Percentiles rank a stretch among this genome's conserved stretches.
Evolutionary conservation across 2,329 filamentous ascomycete species (phyloP).

Genomic region (Colletotrichum sp.): DNA sequence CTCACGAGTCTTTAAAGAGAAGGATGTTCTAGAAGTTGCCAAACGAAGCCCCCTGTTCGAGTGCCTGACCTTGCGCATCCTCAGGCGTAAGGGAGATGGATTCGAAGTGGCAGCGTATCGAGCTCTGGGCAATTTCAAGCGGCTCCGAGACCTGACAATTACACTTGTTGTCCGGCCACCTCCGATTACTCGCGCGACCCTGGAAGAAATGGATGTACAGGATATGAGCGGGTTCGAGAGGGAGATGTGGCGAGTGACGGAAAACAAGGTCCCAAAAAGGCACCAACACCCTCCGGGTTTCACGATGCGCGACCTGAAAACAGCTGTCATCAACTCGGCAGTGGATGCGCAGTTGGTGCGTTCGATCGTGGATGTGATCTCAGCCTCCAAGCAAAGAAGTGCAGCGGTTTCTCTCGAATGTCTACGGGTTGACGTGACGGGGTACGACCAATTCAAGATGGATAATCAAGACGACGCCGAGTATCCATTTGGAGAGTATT

Average conservation of each 20-base stretch:
- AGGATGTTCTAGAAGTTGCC: neutral
- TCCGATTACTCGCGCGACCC: neutral
- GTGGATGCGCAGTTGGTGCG: neutral
- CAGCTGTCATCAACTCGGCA: neutral
- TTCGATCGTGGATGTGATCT: neutral
- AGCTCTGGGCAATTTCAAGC: neutral
- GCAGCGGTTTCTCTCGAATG: neutral
- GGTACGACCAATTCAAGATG: neutral
- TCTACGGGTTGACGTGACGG: neutral
- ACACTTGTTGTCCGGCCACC: neutral
- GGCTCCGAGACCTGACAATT: neutral
- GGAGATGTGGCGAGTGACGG: neutral
- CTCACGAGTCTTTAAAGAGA: neutral
- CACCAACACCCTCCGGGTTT: too few relatives aligned
- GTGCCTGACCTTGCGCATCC: neutral
- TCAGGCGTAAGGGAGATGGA: neutral
- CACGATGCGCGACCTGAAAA: neutral
- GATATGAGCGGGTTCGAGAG: neutral
- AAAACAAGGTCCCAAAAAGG: neutral
- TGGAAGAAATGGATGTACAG: neutral
- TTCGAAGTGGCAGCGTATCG: neutral
- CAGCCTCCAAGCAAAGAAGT: neutral
- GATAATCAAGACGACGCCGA: neutral
- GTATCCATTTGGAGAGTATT: neutral
- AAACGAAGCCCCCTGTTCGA: accelerated